These are phyloP conservation scores for Xylaria sp. DNA, from an alignment of 2,329 filamentous ascomycete genomes.

Conservation along the genomic window DNA sequence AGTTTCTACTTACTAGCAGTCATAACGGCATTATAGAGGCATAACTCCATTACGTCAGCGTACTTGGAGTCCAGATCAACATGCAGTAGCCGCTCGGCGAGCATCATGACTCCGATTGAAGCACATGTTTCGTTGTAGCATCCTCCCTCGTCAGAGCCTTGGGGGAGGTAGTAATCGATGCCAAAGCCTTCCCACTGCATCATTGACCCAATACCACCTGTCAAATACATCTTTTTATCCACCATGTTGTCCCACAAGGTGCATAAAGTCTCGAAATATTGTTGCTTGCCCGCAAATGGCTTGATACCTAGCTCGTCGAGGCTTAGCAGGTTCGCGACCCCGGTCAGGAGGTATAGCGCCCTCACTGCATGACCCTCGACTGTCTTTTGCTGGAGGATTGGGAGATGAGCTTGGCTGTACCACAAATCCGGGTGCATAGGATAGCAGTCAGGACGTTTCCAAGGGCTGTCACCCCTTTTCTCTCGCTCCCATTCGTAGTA, in stretches of 20 bases:
- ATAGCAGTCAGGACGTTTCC: conserved; percentile 60
- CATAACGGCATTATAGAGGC: conserved; percentile 70
- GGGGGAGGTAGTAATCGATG: conserved; percentile 67
- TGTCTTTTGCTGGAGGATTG: conserved; percentile 63
- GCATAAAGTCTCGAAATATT: conserved; percentile 55
- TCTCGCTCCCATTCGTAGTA: conserved; percentile 67
- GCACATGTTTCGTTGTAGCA: conserved; percentile 73
- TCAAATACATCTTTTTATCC: conserved; percentile 70
- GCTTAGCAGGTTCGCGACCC: conserved; percentile 65
- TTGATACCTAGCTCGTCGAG: conserved; percentile 49
- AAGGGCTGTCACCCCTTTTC: conserved; percentile 61
- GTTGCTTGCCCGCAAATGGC: conserved; percentile 41
- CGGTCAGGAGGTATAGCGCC: conserved; percentile 70
- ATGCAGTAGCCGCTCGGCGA: conserved; percentile 66
- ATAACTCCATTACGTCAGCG: conserved; percentile 70
- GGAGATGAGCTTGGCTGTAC: conserved; percentile 68
- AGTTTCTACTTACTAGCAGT: conserved; percentile 53
- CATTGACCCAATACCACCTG: conserved; percentile 68
- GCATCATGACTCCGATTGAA: conserved; percentile 69
- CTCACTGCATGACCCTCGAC: conserved; percentile 71
- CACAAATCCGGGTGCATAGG: conserved; percentile 55
- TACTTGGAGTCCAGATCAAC: conserved; percentile 64
- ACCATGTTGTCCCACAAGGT: conserved; percentile 71
- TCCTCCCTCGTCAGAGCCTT: conserved; percentile 69
- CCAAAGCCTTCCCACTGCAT: conserved; percentile 71